Base-by-base conservation (phyloP, 257 asterid species). In the Nicotiana knightiana region DNA sequence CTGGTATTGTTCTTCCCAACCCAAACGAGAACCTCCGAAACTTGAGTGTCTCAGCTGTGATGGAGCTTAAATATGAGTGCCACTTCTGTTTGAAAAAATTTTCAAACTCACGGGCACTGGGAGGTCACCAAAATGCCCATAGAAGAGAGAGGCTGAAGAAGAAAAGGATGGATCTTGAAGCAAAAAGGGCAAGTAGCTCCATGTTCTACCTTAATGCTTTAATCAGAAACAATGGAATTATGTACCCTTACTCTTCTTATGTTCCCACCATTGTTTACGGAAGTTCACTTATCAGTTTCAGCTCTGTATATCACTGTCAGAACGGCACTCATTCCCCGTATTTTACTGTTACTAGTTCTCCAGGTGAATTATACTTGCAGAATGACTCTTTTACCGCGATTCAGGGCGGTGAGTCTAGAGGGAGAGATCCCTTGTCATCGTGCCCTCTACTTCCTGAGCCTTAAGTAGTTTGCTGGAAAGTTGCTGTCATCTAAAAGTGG, bases 91-190 rank as follows among this genome's bases (percentile, higher is more conserved):
- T 73, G 13, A 81, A 32, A 37, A 81, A 53, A n/a, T 67, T 54
- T 59, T 32, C 58, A 11, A 81, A 33, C 43, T 30, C 66, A 30
- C 58, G 24, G 37, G 79, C 79, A 32, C 57, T 67, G 13, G 67
- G 83, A 30, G 79, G 83, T 81, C 79, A 81, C 37, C 83, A 81
- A 54, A 81, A 81, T 53, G 67, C 83, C 54, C 78, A 66, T 66
- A 15, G 67, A 33, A 83, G 54, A 32, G 85, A 83, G 79, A 83
- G 85, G 70, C 48, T 54, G 77, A 83, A 35, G 71, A 77, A 59
- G 84, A 71, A 77, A 83, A 35, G n/a, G 18, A 64, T 35, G 43
- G 79, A 77, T 62, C 55, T 65, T 54, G 79, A 65, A 77, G 82
- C 82, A 62, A 77, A 54, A 61, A 83, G 71, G 58, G 71, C 63